Conservation (phyloP, 2,329 filamentous ascomycete genomes). For the Aspergillus floridensis region DNA sequence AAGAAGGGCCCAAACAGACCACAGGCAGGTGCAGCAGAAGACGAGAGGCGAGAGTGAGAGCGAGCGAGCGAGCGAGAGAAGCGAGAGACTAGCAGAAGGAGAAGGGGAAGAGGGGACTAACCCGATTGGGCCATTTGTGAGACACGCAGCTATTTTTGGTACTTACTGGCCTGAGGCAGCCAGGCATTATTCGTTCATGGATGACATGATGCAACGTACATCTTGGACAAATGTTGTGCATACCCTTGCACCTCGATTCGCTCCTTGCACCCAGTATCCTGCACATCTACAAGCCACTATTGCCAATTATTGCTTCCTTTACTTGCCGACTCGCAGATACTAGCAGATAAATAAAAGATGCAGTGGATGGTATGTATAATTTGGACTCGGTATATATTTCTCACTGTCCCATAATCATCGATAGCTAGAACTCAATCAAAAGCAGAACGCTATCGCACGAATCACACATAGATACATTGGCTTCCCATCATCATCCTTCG, state of each 20-base stretch:
- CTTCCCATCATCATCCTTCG: background rate
- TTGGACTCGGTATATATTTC: background rate
- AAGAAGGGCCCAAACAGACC: background rate
- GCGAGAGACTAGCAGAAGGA: slow-evolving; percentile 12
- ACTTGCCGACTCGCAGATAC: background rate
- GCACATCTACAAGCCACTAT: slow-evolving; percentile 5
- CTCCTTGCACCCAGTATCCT: background rate
- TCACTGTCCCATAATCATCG: background rate
- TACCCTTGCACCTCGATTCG: background rate
- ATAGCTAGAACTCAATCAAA: background rate
- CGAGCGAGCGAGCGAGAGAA: slow-evolving; percentile 12
- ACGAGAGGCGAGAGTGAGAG: slow-evolving; percentile 8
- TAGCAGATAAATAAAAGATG: background rate
- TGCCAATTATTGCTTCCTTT: slow-evolving; percentile 7
- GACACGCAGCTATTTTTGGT: slow-evolving; percentile 27
- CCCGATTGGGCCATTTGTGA: slow-evolving; percentile 18
- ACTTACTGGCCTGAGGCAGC: slow-evolving; percentile 13
- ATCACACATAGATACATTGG: background rate
- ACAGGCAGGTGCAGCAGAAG: background rate
- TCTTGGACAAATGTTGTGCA: background rate
- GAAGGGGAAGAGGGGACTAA: slow-evolving; percentile 6
- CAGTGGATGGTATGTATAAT: background rate
- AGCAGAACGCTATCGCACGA: background rate
- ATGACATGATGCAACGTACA: background rate
- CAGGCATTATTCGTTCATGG: background rate